Evolutionary conservation across 2,329 filamentous ascomycete genomes (phyloP), one percentile per base, ranked within the genome.

Genomic region (Thelonectria olida): DNA sequence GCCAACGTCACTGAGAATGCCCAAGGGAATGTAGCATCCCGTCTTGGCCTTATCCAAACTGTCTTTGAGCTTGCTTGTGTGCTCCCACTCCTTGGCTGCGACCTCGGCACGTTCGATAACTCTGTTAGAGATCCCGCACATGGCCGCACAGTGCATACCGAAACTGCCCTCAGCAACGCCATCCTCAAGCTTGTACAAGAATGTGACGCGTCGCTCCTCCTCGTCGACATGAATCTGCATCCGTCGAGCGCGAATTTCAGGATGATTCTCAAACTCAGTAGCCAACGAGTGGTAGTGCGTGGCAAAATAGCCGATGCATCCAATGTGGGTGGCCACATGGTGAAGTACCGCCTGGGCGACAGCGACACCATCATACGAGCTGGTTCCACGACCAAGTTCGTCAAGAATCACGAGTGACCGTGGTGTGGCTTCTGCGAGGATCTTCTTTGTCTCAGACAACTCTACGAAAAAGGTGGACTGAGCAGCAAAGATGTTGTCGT

Each of bases 381-480:
- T 94, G 0, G 96, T 99, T 53, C 96, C 96, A 64, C 96, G 92
- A 48, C 96, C 96, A 0, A 99, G 88, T 75, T 99, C 96, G 76
- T 99, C 96, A 2, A 99, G 88, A 69, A 99, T 99, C 56, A 99
- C 96, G 1, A 99, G 88, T 0, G 93, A 97, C 10, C 95, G 92
- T 0, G 95, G 91, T 0, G 95, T 97, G 0, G 96, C 96, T 79
- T 98, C 96, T 0, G 92, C 89, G 1, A 99, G 84, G 51, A 99
- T 99, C 83, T 98, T 98, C 82, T 98, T 97, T 0, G 96, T 99
- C 76, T 99, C 96, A 0, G 93, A 94, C 2, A 99, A 82, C 78
- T 99, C 96, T 25, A 99, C 95, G 73, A 99, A 98, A 83, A 99
- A 99, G 2, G 96, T 99, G 13, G 92, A 97, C 77, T 99, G 96